Evolutionary conservation across 768 basidiomycete species (phyloP), one percentile per base, ranked within the genome.

Genomic region (Phaeotremella skinneri): DNA sequence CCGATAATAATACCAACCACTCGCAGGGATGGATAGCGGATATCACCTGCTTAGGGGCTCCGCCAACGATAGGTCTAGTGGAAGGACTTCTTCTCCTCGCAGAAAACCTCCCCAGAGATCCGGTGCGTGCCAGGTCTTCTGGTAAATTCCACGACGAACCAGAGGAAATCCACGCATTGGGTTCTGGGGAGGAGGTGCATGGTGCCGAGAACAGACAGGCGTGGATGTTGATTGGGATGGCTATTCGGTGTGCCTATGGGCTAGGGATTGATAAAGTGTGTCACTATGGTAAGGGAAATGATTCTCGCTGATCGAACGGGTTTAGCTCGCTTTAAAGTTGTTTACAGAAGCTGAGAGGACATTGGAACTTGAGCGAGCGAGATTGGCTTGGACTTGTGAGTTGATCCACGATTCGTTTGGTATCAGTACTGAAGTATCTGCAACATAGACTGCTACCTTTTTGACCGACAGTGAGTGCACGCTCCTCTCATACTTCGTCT

Each of bases 371-470:
- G 72, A 73, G 39, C 49, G 72, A 37, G 68, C 71, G 0, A 57
- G 70, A 26, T 56, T 76, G 14, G 72, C 72, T 11, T 76, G 72
- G 72, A 76, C 75, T 1, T 74, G 69, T 75, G 54, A 68, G 73
- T 68, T 4, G n/a, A 39, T n/a, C n/a, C 11, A 39, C 11, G 37
- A 9, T 5, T 50, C 42, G 16, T 20, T 20, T 29, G 1, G 21
- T 14, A 25, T 45, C 34, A 9, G 52, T n/a, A 16, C 48, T 29
- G 52, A 49, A 62, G 30, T 56, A 14, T 4, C 4, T 4, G 13
- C 43, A 37, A 7, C 23, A 11, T 6, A 75, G 71, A 76, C 56
- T 71, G 72, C 52, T 76, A 76, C 53, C 62, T 76, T 14, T 76
- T 74, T 27, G 75, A 76, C 41, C 52, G 75, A 41, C 75, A 76